A percentile compares a stretch with the other conserved stretches of the same genome.
phyloP scores from a whole-genome alignment of 2,329 filamentous ascomycete genomes.

The Cladosporium sp. region DNA sequence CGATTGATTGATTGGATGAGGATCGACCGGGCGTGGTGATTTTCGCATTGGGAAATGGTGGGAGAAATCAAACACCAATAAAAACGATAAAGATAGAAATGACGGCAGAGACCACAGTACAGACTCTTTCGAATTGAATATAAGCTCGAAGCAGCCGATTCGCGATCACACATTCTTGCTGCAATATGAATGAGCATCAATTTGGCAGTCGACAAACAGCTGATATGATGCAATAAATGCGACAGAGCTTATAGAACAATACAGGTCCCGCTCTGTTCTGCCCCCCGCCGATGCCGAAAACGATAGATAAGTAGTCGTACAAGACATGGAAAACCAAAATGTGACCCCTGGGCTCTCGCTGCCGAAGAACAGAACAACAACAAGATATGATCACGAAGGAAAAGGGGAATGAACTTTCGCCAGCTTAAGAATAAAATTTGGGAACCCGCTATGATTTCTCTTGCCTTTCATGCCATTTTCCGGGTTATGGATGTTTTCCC shows the following conservation, averaged over 20 bases:
- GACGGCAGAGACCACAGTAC: background rate
- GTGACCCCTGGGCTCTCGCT: background rate
- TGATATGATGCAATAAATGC: background rate
- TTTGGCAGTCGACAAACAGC: background rate
- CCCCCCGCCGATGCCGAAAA: background rate
- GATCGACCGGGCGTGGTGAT: background rate
- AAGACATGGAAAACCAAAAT: background rate
- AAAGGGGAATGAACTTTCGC: background rate
- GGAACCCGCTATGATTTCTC: background rate
- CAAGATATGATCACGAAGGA: background rate
- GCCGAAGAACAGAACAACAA: background rate
- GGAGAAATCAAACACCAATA: background rate
- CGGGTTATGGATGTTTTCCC: background rate
- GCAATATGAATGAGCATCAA: background rate
- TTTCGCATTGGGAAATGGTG: background rate
- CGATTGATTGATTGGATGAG: too few species aligned
- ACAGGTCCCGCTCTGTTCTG: background rate
- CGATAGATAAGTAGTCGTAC: background rate
- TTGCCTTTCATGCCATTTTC: background rate
- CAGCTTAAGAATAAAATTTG: background rate
- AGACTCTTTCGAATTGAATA: background rate
- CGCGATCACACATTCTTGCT: background rate
- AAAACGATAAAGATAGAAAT: background rate
- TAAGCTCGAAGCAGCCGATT: background rate
- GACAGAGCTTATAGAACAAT: background rate